Evolutionary conservation across 352 stramenopile genomes (phyloP), one percentile per base, ranked within the genome.

Genomic region (Globisporangium uncinulatum): DNA sequence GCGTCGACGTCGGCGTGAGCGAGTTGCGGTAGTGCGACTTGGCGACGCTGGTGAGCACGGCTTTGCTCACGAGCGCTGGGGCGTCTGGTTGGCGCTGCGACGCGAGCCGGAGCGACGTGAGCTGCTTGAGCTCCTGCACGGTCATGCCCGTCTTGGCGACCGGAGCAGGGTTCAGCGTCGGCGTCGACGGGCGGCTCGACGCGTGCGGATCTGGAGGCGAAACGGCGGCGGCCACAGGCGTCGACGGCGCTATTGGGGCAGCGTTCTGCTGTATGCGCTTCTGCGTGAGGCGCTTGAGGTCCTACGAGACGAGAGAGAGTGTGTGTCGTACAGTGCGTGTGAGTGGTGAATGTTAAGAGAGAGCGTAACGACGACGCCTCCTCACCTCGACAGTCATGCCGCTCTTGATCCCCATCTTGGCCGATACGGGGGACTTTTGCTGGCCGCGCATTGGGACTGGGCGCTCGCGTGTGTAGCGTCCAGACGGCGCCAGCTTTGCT

Each of bases 381-480:
- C 37, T 34, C 54, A 78, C 70, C 67, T 94, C 83, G 50, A 94
- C 83, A 6, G 83, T 94, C 83, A 94, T 94, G 57, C 83, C 83
- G 70, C 83, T 94, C 68, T 94, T 94, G 61, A 94, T 94, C 36
- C 83, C 83, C 78, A 91, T 89, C 56, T 89, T 91, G 24, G 69
- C 69, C 0, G 78, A 79, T 57, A 70, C 61, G 48, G 69, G 49
- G 48, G 63, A 49, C 50, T 81, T 86, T 19, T 71, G 70, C 20
- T 59, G 34, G 4, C 65, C 54, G 36, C 59, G 59, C 45, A 55
- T 39, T 1, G 52, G 44, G 6, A 31, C 56, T 21, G 56, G 48
- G 10, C 56, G 51, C 24, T 56, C 49, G 36, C 59, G 52, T 44
- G 59, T 24, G 39, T 62, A 62, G 13, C 59, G 59, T 31, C 55